Base-by-base conservation (phyloP, 495 filamentous ascomycete species). In the Entonaema liquescens region DNA sequence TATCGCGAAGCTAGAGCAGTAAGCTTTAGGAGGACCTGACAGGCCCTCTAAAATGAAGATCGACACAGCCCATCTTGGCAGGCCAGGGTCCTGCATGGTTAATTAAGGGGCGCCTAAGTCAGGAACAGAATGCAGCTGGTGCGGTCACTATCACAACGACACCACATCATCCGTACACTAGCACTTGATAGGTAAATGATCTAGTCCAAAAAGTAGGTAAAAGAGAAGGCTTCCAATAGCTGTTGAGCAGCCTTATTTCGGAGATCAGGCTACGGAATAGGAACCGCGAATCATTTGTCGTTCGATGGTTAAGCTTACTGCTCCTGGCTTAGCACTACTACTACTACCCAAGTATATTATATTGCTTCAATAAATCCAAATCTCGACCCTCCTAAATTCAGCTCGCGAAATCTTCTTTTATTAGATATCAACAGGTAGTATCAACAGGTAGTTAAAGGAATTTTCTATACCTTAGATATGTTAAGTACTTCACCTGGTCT, bases 1-100 rank as follows among this genome's bases (percentile, higher is more conserved):
- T 61, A 62, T 50, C 38, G 38, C 52, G 25, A 47, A 49, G 55
- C n/a, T 53, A 29, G 36, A 38, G 25, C 19, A 53, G 15, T 42
- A 36, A 28, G 49, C 38, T 36, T 28, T 50, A 53, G 50, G n/a
- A 47, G 55, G 47, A 17, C 53, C 35, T 67, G 54, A 61, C 60
- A 59, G 28, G 69, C 44, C 44, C 31, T 15, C 19, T 64, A 29
- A 73, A 68, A 73, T 73, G 28, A 57, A 1, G 70, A 73, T 73
- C 70, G 65, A 47, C 70, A 68, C 17, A 31, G 13, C 2, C 6
- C 35, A 9, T n/a, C 70, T 73, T 73, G 70, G 70, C 70, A 31
- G 26, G 21, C 68, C 25, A 53, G 59, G 53, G 38, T 42, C 38
- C 55, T 55, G 50, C 38, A 56, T 61, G 35, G 53, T 19, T 40